These are phyloP conservation scores for Coriaria nepalensis DNA, from an alignment of 306 rosid species.

Conservation along the genomic window DNA sequence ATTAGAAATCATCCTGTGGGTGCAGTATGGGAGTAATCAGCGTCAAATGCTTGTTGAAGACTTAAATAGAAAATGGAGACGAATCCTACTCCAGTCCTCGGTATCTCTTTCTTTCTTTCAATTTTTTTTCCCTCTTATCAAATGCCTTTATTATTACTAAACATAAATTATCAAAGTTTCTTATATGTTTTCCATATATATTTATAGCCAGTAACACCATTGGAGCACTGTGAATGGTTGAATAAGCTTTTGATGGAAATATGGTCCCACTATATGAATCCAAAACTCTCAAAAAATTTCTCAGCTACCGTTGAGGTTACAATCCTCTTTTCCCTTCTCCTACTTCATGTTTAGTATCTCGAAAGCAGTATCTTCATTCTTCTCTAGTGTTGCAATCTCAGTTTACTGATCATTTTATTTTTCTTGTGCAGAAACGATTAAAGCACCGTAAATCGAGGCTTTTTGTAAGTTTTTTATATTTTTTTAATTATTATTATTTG, in stretches of 20 bases:
- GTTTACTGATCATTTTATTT: constrained; percentile 6
- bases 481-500: constrained; percentile 1
- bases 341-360: constrained; percentile 6
- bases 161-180: no score
- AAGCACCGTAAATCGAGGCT: constrained; percentile 71
- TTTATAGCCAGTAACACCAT: constrained; percentile 62
- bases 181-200: no score
- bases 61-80: constrained; percentile 74
- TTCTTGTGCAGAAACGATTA: constrained; percentile 49
- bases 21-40: constrained; percentile 79
- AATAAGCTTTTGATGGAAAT: constrained; percentile 65
- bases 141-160: no score
- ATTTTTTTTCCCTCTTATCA: no score
- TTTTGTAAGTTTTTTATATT: constrained; percentile 42
- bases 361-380: not conserved
- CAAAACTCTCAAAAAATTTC: constrained; percentile 62
- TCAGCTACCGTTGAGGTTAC: constrained; percentile 70
- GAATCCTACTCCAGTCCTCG: constrained; percentile 46
- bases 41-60: constrained; percentile 74
- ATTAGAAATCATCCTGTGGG: constrained; percentile 2
- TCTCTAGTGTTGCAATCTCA: no score
- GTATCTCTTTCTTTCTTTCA: constrained; percentile 24
- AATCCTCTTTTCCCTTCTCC: constrained; percentile 12
- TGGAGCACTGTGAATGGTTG: constrained; percentile 96
- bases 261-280: constrained; percentile 54